Percentiles rank a stretch among this genome's conserved stretches.
phyloP scores from a whole-genome alignment of 1,139 yeast species.

The Diutina sp. region DNA sequence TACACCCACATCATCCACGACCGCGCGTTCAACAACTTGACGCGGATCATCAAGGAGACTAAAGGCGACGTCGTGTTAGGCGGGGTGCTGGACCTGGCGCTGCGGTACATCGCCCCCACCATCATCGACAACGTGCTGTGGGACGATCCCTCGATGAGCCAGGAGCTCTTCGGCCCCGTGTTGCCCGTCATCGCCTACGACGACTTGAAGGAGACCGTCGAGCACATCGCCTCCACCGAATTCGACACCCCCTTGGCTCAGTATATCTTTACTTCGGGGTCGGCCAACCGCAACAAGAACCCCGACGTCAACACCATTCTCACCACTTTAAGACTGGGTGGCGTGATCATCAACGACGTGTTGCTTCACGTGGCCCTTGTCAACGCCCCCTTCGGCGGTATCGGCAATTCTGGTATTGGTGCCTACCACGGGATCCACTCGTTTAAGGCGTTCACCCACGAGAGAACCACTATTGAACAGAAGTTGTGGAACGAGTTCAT shows the following conservation, averaged over 20 bases:
- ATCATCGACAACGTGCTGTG: slow-evolving; percentile 47
- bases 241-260: slow-evolving; percentile 75
- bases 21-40: slow-evolving; percentile 41
- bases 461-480: slow-evolving; percentile 56
- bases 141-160: slow-evolving; percentile 61
- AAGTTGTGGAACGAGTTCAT: slow-evolving; percentile 54
- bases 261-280: slow-evolving; percentile 52
- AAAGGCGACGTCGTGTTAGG: slow-evolving; percentile 51
- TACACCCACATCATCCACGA: slow-evolving; percentile 57
- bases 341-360: slow-evolving; percentile 57
- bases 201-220: slow-evolving; percentile 36
- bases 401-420: slow-evolving; percentile 74
- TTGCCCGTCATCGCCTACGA: slow-evolving; percentile 57
- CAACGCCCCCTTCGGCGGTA: slow-evolving; percentile 83
- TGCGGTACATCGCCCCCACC: slow-evolving; percentile 66
- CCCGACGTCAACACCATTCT: slow-evolving; percentile 40
- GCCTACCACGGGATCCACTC: slow-evolving; percentile 74
- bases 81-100: slow-evolving; percentile 29
- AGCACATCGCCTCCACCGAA: slow-evolving; percentile 34
- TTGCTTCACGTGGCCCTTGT: slow-evolving; percentile 58
- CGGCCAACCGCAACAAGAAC: slow-evolving; percentile 21
- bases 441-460: slow-evolving; percentile 64
- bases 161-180: slow-evolving; percentile 78
- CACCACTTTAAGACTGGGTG: slow-evolving; percentile 59
- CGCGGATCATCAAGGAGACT: slow-evolving; percentile 32